These are phyloP conservation scores for Erigeron canadensis DNA, from an alignment of 129 eudicot species.

Conservation along the genomic window DNA sequence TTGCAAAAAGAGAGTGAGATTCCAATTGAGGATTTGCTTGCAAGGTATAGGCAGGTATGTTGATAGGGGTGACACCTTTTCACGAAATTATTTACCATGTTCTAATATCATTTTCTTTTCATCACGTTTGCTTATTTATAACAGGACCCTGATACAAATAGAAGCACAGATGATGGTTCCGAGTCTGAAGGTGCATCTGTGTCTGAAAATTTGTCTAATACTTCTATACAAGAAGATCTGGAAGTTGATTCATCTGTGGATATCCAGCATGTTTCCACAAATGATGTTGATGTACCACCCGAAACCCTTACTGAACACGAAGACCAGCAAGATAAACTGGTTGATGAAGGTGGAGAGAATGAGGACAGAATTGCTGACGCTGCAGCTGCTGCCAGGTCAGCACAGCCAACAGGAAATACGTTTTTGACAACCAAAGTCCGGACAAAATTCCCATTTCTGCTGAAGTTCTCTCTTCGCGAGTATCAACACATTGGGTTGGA, in stretches of 20 bases:
- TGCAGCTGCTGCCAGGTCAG: constrained; percentile 97
- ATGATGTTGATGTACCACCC: constrained; percentile 30
- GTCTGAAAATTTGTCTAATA: constrained; percentile 44
- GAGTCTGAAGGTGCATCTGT: constrained; percentile 43
- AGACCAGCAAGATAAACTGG: constrained; percentile 25
- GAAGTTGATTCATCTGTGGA: constrained; percentile 35
- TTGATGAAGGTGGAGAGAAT: constrained; percentile 55
- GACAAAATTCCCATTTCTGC: constrained; percentile 84
- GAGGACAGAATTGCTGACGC: constrained; percentile 93
- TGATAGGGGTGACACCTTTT: constrained; percentile 24
- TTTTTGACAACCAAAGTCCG: constrained; percentile 90
- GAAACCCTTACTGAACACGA: constrained; percentile 41
- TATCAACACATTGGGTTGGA: constrained; percentile 98
- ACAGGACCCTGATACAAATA: constrained; percentile 46
- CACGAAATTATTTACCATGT: constrained; percentile 1
- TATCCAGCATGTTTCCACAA: constrained; percentile 29
- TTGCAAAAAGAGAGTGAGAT: constrained; percentile 88
- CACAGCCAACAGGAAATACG: constrained; percentile 97
- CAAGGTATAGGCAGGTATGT: constrained; percentile 90
- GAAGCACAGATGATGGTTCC: constrained; percentile 45
- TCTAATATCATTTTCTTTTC: constrained; percentile 23
- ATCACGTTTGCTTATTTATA: constrained; percentile 6
- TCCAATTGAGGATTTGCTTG: constrained; percentile 81
- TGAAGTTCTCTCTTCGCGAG: constrained; percentile 92
- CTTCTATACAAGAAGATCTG: constrained; percentile 30